Evolutionary conservation across 1,284 basidiomycete genomes (phyloP).

Genomic region (Cryptococcus amylolentus): DNA sequence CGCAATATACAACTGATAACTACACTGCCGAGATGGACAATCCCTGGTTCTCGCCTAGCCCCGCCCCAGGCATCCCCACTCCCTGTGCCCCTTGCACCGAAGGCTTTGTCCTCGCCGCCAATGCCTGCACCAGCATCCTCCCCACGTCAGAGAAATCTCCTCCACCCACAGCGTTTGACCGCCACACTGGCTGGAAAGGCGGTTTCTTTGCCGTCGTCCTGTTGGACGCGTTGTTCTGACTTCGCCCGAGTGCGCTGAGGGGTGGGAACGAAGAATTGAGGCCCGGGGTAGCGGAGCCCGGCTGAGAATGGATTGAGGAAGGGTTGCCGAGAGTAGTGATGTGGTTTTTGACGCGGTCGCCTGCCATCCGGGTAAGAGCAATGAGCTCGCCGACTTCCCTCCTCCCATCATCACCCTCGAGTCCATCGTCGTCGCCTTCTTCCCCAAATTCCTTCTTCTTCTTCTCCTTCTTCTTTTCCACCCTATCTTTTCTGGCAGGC

Average conservation of each 20-base stretch:
- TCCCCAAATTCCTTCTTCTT: slow-evolving; percentile 50
- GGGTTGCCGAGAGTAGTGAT: slow-evolving; percentile 1
- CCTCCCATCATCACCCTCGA: slow-evolving; percentile 66
- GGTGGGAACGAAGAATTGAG: background rate
- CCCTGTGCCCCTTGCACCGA: background rate
- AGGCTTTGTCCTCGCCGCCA: slow-evolving; percentile 26
- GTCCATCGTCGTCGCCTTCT: slow-evolving; percentile 32
- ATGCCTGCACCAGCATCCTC: slow-evolving; percentile 36
- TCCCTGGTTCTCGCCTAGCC: no score
- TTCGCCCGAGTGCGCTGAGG: background rate
- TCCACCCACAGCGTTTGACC: slow-evolving; percentile 14
- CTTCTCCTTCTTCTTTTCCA: slow-evolving; percentile 16
- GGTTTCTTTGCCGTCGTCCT: background rate
- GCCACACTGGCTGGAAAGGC: slow-evolving; percentile 21
- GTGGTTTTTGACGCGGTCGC: slow-evolving; percentile 45
- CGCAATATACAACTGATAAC: no score
- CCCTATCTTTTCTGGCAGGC: slow-evolving; percentile 65
- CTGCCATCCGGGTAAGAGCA: slow-evolving; percentile 57
- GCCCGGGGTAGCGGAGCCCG: background rate
- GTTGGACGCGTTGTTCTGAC: background rate
- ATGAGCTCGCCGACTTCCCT: slow-evolving; percentile 62
- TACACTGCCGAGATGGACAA: no score
- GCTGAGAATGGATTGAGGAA: background rate
- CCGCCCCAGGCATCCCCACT: background rate
- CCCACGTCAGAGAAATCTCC: slow-evolving; percentile 31